Conservation (phyloP, 192 early-diverging fungal genomes). For the Rhizophlyctis rosea region DNA sequence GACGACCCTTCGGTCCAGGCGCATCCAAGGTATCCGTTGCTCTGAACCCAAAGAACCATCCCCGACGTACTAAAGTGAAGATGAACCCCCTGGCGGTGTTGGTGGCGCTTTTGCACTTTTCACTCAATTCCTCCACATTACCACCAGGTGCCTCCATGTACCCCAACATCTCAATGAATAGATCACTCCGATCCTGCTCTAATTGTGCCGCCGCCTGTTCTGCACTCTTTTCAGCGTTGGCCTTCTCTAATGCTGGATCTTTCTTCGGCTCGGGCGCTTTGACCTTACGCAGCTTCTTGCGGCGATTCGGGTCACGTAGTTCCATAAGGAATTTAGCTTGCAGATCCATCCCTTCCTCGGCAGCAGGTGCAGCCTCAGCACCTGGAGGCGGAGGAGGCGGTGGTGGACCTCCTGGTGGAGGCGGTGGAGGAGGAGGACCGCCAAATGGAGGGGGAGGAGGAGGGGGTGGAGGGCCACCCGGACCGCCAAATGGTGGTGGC, state of each 20-base stretch:
- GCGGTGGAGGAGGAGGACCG: conserved; percentile 21
- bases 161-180: conserved; percentile 52
- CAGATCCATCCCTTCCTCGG: conserved; percentile 16
- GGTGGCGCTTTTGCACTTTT: conserved; percentile 35
- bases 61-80: conserved; percentile 47
- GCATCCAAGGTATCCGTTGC: conserved; percentile 18
- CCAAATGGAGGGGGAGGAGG: conserved; percentile 33
- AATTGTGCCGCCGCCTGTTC: conserved; percentile 1
- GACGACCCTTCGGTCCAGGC: conserved; percentile 3
- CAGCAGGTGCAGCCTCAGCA: conserved; percentile 20
- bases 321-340: conserved; percentile 24
- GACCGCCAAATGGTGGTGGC: not conserved
- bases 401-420: conserved; percentile 17
- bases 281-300: conserved; percentile 34
- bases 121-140: conserved; percentile 45
- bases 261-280: no score
- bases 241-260: conserved; percentile 8
- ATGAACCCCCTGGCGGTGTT: conserved; percentile 46
- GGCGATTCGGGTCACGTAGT: conserved; percentile 32
- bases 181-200: conserved; percentile 39
- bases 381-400: conserved; percentile 33
- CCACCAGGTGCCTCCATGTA: conserved; percentile 59
- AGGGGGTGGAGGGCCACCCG: conserved; percentile 28
- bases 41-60: conserved; percentile 43
- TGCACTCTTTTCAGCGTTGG: not conserved